Base-by-base conservation (phyloP, 257 asterid species). In the Lavandula angustifolia region DNA sequence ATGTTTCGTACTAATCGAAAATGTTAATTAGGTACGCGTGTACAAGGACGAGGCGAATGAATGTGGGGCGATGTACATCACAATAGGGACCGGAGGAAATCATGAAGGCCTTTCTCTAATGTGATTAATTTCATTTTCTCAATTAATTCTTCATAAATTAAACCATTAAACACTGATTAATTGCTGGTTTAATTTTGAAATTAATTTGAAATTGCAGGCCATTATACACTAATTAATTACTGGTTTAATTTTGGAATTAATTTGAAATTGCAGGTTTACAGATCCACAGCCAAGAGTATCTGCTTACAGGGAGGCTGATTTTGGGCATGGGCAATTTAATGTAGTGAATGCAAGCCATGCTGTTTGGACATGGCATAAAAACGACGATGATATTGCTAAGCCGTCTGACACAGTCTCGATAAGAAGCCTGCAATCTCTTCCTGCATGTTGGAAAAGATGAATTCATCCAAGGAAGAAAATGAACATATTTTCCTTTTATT, bases 321-420 rank as follows among this genome's bases (percentile, higher is more conserved):
- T 81, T 63, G 96, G 96, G 58, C 94, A 89, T 27, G 95, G 94
- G 6, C 77, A 78, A 8, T 49, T 89, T 0, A 72, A 68, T 62
- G 66, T 84, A n/a, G 54, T 69, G 51, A 89, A 89, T 70, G 83
- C 64, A 60, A 84, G 76, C 7, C 82, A 79, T 69, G 94, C 85
- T 1, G 52, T 9, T 29, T 89, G 96, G 94, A 69, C 79, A 18
- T 89, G 95, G 95, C 89, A 87, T 31, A 67, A 82, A 68, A 87
- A 84, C 60, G 76, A 58, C 7, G 85, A 85, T 6, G 60, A 68
- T 32, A 66, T 56, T 49, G 60, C 75, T 32, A 76, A 76, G 67
- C 60, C 64, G 0, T 68, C 80, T 1, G 95, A 87, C 57, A 52
- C 62, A 14, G 57, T 83, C 11, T 73, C 74, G 76, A 9, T 89